phyloP scores from a whole-genome alignment of 805 yeast genomes.

The Wickerhamiella alocasiicola region DNA sequence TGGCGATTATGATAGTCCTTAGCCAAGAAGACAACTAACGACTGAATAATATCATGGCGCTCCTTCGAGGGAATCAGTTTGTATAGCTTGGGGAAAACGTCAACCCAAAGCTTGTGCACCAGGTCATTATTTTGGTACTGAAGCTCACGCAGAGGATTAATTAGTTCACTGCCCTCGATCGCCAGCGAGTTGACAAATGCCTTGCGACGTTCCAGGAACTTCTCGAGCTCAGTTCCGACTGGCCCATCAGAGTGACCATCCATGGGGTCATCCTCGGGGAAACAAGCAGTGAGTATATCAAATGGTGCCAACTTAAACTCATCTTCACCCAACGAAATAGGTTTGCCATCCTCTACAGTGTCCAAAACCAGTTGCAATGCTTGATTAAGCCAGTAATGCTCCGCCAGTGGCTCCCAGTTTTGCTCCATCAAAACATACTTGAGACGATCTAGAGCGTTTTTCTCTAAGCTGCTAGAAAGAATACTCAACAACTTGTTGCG shows the following conservation, averaged over 20 bases:
- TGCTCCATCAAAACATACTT: constrained; percentile 87
- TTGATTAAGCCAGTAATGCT: constrained; percentile 88
- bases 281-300: constrained; percentile 4
- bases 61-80: constrained; percentile 57
- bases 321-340: constrained; percentile 13
- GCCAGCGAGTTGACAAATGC: constrained; percentile 29
- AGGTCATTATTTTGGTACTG: constrained; percentile 72
- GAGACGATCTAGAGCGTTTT: constrained; percentile 62
- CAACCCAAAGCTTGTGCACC: constrained; percentile 72
- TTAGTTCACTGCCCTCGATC: constrained; percentile 45
- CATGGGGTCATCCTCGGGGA: constrained; percentile 21
- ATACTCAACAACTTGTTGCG: constrained; percentile 71
- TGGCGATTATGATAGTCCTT: constrained; percentile 92
- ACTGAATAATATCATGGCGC: constrained; percentile 70
- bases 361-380: constrained; percentile 80
- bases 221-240: constrained; percentile 15
- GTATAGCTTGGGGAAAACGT: constrained; percentile 71
- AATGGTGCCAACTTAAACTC: constrained; percentile 7
- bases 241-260: constrained; percentile 24
- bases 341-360: constrained; percentile 42
- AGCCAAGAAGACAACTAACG: constrained; percentile 64
- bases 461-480: constrained; percentile 64
- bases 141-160: constrained; percentile 63
- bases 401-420: constrained; percentile 92
- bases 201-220: constrained; percentile 25